A percentile compares a stretch with the other conserved stretches of the same genome.
phyloP scores from a whole-genome alignment of 495 filamentous ascomycete genomes.

The Neurospora sp. region DNA sequence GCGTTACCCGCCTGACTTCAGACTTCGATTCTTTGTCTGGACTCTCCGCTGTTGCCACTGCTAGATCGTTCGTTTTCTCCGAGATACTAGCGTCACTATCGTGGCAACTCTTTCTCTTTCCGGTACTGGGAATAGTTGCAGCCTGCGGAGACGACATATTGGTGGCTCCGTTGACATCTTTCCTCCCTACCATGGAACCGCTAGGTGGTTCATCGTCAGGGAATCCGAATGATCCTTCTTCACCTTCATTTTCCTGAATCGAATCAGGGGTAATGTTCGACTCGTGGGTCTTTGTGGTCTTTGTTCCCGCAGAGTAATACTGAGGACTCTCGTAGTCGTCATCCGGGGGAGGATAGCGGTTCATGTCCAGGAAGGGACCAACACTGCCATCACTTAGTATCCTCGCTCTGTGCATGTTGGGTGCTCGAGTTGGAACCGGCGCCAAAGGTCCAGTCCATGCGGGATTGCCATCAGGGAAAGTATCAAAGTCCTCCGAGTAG shows the following conservation, averaged over 20 bases:
- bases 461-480: conserved; percentile 3
- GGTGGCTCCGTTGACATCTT: not conserved
- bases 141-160: not conserved
- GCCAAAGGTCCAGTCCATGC: conserved; percentile 17
- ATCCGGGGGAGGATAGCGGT: not conserved
- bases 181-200: not conserved
- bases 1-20: not conserved
- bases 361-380: conserved; percentile 7
- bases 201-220: not conserved
- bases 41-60: not conserved
- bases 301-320: not conserved
- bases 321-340: not conserved
- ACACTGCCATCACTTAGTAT: conserved; percentile 20
- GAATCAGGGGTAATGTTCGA: not conserved
- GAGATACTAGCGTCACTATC: not conserved
- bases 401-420: conserved; percentile 17
- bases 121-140: not conserved
- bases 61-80: not conserved
- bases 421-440: conserved; percentile 24
- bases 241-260: not conserved
- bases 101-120: not conserved
- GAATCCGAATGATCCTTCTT: not conserved
- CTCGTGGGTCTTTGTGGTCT: not conserved
- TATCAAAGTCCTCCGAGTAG: conserved; percentile 42
- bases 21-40: not conserved